Base-by-base conservation (phyloP, 805 yeast species). In the Wickerhamomyces chaumierensis region DNA sequence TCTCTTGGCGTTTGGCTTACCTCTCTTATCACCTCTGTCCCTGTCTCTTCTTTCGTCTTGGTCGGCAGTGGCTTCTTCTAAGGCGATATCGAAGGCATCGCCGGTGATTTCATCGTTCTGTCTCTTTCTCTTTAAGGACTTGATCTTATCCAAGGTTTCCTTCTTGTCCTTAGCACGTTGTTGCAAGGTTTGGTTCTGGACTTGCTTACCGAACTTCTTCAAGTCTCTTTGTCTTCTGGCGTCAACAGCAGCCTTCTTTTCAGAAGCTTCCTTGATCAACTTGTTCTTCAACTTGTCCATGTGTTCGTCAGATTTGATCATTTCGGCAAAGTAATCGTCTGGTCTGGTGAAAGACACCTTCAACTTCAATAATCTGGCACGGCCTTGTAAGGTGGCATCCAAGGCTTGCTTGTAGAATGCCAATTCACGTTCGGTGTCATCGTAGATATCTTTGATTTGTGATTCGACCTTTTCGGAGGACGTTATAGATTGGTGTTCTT, bases 131-230 rank as follows among this genome's bases (percentile, higher is more conserved):
- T 85, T 86, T 55, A 92, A 72, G n/a, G 83, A 71, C 62, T 87
- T 88, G 61, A 90, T 85, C 66, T 81, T 83, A 18, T 88, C 95
- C 48, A 90, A 63, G 17, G 95, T 78, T 18, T 86, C 95, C 56
- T 75, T 77, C 80, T 90, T 90, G 52, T 87, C 92, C 67, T 83
- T 80, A 58, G 85, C 94, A 65, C 97, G 81, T 52, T 83, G 85
- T 65, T 88, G 96, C 55, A 88, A 69, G 34, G 95, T 87, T 47
- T 85, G 95, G 52, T 83, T 75, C 68, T 88, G 96, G 25, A 88
- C 96, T 68, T 90, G 95, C 65, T 90, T 90, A 63, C 97, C 97
- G 51, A 86, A 90, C 68, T 90, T 90, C 81, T 90, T 90, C 59
- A 90, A 74, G 46, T 82, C 80, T 63, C 98, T 78, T 68, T 90